These are phyloP conservation scores for Paraleonurus japonicus DNA, from an alignment of 257 asterid species.

Conservation along the genomic window DNA sequence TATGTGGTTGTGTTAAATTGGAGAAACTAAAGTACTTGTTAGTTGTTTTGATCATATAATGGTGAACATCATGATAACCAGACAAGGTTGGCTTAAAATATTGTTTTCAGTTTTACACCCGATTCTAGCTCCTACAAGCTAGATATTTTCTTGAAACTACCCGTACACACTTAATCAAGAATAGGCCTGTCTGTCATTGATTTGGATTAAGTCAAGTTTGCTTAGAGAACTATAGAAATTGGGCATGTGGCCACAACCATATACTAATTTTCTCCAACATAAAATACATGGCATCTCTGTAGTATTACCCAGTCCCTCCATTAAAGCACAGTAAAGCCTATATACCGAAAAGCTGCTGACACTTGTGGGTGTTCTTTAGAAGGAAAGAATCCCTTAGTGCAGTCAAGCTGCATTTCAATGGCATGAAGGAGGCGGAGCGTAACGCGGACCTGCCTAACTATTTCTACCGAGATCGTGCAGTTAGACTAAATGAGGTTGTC, in stretches of 20 bases:
- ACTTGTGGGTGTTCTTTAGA: not conserved
- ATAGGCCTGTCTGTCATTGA: not conserved
- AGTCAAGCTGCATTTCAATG: conserved; percentile 5
- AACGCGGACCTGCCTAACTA: no score
- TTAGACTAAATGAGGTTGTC: no score
- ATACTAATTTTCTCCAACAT: not conserved
- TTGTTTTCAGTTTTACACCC: not conserved
- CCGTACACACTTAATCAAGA: not conserved
- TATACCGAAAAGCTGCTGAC: not conserved
- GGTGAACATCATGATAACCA: not conserved
- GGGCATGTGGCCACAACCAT: not conserved
- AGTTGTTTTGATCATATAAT: conserved; percentile 1
- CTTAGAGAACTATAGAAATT: not conserved
- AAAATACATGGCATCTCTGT: not conserved
- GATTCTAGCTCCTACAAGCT: not conserved
- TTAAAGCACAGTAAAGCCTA: not conserved
- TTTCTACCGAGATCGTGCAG: no score
- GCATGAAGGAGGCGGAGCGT: not conserved
- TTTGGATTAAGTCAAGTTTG: not conserved
- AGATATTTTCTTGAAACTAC: not conserved
- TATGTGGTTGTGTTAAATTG: not conserved
- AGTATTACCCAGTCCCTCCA: not conserved
- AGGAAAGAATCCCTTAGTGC: not conserved
- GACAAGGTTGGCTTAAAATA: not conserved
- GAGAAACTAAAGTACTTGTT: not conserved